phyloP scores from a whole-genome alignment of 139 green algal species.

The Deuterostichococcus epilithicus region DNA sequence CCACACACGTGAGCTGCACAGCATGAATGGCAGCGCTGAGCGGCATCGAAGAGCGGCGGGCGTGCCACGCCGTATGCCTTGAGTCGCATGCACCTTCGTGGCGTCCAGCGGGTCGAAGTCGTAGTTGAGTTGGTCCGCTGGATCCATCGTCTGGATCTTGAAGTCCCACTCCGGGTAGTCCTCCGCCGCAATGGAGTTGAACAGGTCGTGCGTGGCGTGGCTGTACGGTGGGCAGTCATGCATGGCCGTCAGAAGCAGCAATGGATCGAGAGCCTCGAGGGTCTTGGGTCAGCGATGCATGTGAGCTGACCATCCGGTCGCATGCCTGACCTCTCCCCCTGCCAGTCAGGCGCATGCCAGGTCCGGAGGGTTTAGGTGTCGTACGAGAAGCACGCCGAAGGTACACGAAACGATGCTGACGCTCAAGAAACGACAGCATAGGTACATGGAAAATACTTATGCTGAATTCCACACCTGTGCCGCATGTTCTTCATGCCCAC shows the following conservation, averaged over 20 bases:
- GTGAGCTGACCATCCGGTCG: too few relatives aligned
- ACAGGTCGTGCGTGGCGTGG: conserved; percentile 61
- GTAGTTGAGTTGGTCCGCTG: conserved; percentile 28
- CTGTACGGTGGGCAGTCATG: conserved; percentile 2
- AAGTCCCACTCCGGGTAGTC: conserved; percentile 45
- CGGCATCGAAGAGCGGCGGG: too few relatives aligned
- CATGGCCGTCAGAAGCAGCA: too few relatives aligned
- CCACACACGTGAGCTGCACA: too few relatives aligned
- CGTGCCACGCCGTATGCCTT: too few relatives aligned
- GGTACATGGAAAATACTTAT: too few relatives aligned
- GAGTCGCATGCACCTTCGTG: conserved; percentile 47
- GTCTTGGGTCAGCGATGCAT: neutral
- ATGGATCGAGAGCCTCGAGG: too few relatives aligned
- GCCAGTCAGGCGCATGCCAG: too few relatives aligned
- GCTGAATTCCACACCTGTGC: too few relatives aligned
- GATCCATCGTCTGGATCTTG: conserved; percentile 61
- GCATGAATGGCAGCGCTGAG: too few relatives aligned
- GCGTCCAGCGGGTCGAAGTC: conserved; percentile 63
- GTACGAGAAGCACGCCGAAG: neutral
- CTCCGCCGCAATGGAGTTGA: conserved; percentile 43
- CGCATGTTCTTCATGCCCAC: conserved; percentile 38
- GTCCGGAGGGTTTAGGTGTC: neutral
- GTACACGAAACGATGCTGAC: neutral
- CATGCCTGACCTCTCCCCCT: too few relatives aligned
- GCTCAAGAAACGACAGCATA: too few relatives aligned